phyloP scores from a whole-genome alignment of 768 basidiomycete genomes.

The Boletus rex-veris region DNA sequence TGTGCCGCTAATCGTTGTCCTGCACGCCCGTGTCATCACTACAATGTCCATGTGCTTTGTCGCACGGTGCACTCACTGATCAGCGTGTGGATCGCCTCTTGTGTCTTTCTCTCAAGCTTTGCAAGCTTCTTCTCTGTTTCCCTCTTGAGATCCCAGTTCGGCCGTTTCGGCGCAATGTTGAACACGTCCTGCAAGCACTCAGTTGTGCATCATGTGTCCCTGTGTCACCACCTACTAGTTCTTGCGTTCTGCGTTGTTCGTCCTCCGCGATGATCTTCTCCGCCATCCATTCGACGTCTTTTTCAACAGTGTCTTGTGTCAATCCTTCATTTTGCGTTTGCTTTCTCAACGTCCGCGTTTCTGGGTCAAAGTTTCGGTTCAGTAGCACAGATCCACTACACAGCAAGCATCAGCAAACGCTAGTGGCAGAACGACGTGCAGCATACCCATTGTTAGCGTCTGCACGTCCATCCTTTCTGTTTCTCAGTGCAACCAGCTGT shows the following conservation, averaged over 20 bases:
- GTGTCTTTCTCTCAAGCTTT: constrained; percentile 87
- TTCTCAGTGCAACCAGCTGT: constrained; percentile 72
- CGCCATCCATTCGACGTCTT: constrained; percentile 76
- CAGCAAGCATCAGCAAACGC: constrained; percentile 14
- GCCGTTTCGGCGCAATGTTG: constrained; percentile 95
- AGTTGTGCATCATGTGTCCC: constrained; percentile 8
- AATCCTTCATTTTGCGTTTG: constrained; percentile 53
- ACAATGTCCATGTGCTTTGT: background rate
- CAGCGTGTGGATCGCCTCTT: constrained; percentile 87
- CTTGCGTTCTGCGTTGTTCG: constrained; percentile 78
- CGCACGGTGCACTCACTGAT: constrained; percentile 63
- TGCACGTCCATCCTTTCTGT: constrained; percentile 60
- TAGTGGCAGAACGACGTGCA: background rate
- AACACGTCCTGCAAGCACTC: constrained; percentile 69
- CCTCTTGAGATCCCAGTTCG: constrained; percentile 94
- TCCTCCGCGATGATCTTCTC: constrained; percentile 85
- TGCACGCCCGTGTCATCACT: constrained; percentile 28
- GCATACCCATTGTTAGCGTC: constrained; percentile 42
- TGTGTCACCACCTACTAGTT: constrained; percentile 60
- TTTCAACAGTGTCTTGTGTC: constrained; percentile 84
- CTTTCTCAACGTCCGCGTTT: constrained; percentile 74
- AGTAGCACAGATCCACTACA: constrained; percentile 51
- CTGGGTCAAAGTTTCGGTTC: constrained; percentile 87
- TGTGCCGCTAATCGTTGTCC: constrained; percentile 78
- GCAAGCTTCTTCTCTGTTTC: constrained; percentile 89